A percentile compares a stretch with the other conserved stretches of the same genome.
phyloP scores from a whole-genome alignment of 495 filamentous ascomycete species.

The Aspergillus biplanus region DNA sequence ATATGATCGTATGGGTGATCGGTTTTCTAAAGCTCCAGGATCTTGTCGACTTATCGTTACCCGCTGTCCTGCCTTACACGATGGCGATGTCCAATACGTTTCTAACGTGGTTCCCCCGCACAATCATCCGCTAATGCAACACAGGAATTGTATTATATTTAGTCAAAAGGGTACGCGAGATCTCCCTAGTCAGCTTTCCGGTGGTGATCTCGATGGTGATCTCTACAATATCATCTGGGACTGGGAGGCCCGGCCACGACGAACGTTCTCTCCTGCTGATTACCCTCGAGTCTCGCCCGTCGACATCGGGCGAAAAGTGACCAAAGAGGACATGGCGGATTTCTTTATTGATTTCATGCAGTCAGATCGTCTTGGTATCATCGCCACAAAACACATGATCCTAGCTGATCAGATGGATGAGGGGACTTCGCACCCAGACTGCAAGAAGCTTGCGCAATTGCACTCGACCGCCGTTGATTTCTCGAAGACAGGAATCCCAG shows the following conservation, averaged over 20 bases:
- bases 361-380: slow-evolving; percentile 71
- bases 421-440: slow-evolving; percentile 62
- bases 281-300: slow-evolving; percentile 61
- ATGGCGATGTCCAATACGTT: slow-evolving; percentile 75
- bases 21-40: slow-evolving; percentile 15
- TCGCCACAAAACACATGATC: slow-evolving; percentile 68
- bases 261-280: slow-evolving; percentile 60
- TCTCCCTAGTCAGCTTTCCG: slow-evolving; percentile 73
- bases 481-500: slow-evolving; percentile 75
- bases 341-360: slow-evolving; percentile 85
- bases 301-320: slow-evolving; percentile 59
- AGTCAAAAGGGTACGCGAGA: slow-evolving; percentile 69
- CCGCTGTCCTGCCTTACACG: slow-evolving; percentile 74
- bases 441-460: slow-evolving; percentile 66
- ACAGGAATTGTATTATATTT: slow-evolving; percentile 79
- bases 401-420: slow-evolving; percentile 61
- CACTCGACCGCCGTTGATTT: slow-evolving; percentile 83
- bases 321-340: slow-evolving; percentile 64
- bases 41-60: slow-evolving; percentile 60
- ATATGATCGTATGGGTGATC: slow-evolving; percentile 20
- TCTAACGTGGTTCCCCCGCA: slow-evolving; percentile 56
- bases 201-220: slow-evolving; percentile 85
- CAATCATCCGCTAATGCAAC: slow-evolving; percentile 58
- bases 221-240: slow-evolving; percentile 78
- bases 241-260: slow-evolving; percentile 38